phyloP scores from a whole-genome alignment of 208 protist genomes.

The Leishmania lainsoni region DNA sequence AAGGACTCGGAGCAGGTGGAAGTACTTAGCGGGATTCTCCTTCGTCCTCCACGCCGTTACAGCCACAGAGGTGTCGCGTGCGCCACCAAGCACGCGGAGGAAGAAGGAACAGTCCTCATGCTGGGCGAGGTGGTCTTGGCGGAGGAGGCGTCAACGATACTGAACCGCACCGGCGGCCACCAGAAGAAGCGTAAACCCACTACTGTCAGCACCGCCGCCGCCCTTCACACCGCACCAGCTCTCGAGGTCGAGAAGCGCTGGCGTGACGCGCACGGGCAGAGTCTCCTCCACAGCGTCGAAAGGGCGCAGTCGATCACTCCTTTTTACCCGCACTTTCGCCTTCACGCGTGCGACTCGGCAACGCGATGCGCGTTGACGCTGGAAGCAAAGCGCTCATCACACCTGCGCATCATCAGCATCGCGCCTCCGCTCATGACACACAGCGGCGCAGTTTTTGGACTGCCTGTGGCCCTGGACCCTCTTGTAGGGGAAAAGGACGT shows the following conservation, averaged over 20 bases:
- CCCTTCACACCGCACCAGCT: conserved; percentile 34
- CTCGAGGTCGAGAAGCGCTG: conserved; percentile 46
- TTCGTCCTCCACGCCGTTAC: neutral
- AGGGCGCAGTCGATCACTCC: conserved; percentile 17
- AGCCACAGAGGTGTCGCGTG: neutral
- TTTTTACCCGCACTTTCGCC: conserved; percentile 14
- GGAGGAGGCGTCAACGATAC: conserved; percentile 32
- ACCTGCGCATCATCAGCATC: conserved; percentile 63
- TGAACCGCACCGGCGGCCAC: conserved; percentile 26
- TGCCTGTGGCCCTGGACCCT: conserved; percentile 36
- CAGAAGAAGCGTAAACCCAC: conserved; percentile 11
- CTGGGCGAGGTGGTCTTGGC: conserved; percentile 69
- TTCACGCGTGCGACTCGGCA: conserved; percentile 13
- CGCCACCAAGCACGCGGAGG: neutral
- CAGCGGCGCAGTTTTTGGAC: conserved; percentile 35
- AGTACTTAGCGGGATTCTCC: conserved; percentile 19
- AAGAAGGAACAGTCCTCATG: conserved; percentile 38
- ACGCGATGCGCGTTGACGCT: conserved; percentile 23
- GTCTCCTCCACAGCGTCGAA: conserved; percentile 55
- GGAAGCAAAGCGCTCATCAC: conserved; percentile 11
- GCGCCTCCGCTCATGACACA: conserved; percentile 37
- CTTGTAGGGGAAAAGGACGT: conserved; percentile 48
- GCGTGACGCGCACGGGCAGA: conserved; percentile 48
- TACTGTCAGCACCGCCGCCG: conserved; percentile 12
- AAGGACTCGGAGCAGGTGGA: conserved; percentile 4